Evolutionary conservation across 208 protist species (phyloP).

Genomic region (Trypanosoma boissoni): DNA sequence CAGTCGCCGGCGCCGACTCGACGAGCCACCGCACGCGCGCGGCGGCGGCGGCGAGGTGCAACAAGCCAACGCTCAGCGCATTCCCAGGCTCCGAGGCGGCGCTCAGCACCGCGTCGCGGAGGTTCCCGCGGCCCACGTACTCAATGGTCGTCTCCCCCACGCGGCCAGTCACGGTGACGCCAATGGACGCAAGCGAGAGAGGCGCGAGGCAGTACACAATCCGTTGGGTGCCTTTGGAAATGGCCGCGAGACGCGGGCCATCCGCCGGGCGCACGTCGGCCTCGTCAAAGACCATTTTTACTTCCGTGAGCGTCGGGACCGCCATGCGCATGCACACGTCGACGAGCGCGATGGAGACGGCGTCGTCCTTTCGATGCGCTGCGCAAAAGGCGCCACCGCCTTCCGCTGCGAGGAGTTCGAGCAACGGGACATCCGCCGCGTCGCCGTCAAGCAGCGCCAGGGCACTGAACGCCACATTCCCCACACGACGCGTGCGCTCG

Average conservation of each 20-base stretch:
- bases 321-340: constrained; percentile 28
- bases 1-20: neutral
- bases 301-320: constrained; percentile 56
- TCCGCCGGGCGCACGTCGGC: constrained; percentile 16
- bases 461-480: constrained; percentile 48
- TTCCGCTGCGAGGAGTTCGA: constrained; percentile 47
- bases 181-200: constrained; percentile 17
- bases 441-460: constrained; percentile 33
- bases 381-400: constrained; percentile 42
- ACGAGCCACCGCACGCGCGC: constrained; percentile 34
- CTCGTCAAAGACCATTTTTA: constrained; percentile 33
- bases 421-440: constrained; percentile 28
- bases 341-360: constrained; percentile 30
- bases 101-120: constrained; percentile 16
- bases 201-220: constrained; percentile 40
- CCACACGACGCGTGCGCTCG: constrained; percentile 15
- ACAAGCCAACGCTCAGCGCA: constrained; percentile 24
- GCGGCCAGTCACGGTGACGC: constrained; percentile 38
- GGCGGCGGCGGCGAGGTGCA: constrained; percentile 45
- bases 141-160: constrained; percentile 51
- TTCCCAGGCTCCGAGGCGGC: constrained; percentile 1
- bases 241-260: constrained; percentile 17
- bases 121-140: constrained; percentile 36
- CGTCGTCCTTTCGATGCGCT: constrained; percentile 12
- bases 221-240: constrained; percentile 38